Evolutionary conservation across 371 early-diverging fungal species (phyloP).

Genomic region (Capniomyces stellatus): DNA sequence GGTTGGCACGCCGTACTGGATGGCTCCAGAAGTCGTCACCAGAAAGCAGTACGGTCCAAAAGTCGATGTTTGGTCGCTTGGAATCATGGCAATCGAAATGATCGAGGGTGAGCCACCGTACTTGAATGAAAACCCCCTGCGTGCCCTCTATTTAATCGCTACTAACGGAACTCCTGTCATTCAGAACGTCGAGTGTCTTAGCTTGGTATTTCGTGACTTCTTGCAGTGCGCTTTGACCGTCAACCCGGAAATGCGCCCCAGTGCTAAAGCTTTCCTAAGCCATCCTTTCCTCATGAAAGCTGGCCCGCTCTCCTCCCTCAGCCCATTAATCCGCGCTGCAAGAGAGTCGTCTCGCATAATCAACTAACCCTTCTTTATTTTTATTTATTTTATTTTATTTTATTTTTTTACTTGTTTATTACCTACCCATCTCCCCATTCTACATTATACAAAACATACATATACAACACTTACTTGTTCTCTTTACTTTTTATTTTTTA

Average conservation of each 20-base stretch:
- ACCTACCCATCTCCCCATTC: no score
- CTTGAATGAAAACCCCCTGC: slow-evolving; percentile 74
- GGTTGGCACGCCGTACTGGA: slow-evolving; percentile 90
- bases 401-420: no score
- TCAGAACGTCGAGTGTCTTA: slow-evolving; percentile 70
- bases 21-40: slow-evolving; percentile 92
- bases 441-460: no score
- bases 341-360: no score
- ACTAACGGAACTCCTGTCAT: slow-evolving; percentile 89
- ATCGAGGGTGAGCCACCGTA: slow-evolving; percentile 90
- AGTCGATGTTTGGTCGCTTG: slow-evolving; percentile 95
- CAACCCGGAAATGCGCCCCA: slow-evolving; percentile 65
- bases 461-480: no score
- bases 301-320: slow-evolving; percentile 62
- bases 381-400: no score
- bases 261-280: slow-evolving; percentile 53
- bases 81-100: slow-evolving; percentile 91
- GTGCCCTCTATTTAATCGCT: slow-evolving; percentile 86
- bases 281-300: slow-evolving; percentile 81
- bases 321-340: slow-evolving; percentile 75
- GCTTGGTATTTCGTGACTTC: slow-evolving; percentile 64
- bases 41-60: slow-evolving; percentile 82
- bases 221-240: slow-evolving; percentile 66
- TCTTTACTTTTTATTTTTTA: no score
- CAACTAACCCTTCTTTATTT: no score